A percentile compares a stretch with the other conserved stretches of the same genome.
Evolutionary conservation across 305 asterid genomes (phyloP).

Genomic region (Ruellia speciosa): DNA sequence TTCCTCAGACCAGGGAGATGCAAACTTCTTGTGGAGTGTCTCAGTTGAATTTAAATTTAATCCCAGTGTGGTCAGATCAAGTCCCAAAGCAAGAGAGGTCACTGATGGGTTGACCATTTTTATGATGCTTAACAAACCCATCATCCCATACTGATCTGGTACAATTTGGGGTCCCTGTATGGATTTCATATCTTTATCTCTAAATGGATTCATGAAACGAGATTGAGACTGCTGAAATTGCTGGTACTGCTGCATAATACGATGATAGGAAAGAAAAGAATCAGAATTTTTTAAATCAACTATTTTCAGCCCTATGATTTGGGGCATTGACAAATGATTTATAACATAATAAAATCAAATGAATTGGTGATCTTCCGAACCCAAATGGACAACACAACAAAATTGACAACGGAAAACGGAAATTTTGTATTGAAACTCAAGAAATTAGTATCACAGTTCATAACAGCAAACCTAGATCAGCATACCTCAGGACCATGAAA

Average conservation of each 20-base stretch:
- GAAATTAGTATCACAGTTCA: slow-evolving; percentile 9
- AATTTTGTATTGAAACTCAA: slow-evolving; percentile 2
- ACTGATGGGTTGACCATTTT: slow-evolving; percentile 56
- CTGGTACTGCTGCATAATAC: slow-evolving; percentile 56
- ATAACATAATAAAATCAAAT: slow-evolving; percentile 11
- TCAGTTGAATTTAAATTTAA: slow-evolving; percentile 73
- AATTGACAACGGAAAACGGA: slow-evolving; percentile 5
- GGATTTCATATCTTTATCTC: slow-evolving; percentile 55
- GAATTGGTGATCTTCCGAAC: slow-evolving; percentile 6
- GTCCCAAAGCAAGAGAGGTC: slow-evolving; percentile 68
- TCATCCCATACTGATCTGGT: slow-evolving; percentile 62
- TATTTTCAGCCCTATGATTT: slow-evolving; percentile 23
- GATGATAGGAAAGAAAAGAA: slow-evolving; percentile 33
- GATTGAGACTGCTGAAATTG: slow-evolving; percentile 71
- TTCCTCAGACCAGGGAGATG: slow-evolving; percentile 91
- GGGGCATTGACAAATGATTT: slow-evolving; percentile 7
- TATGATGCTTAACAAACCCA: slow-evolving; percentile 60
- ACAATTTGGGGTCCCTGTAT: slow-evolving; percentile 39
- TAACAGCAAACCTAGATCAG: slow-evolving; percentile 7
- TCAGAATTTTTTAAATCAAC: slow-evolving; percentile 29
- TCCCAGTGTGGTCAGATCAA: slow-evolving; percentile 76
- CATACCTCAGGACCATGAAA: slow-evolving; percentile 71
- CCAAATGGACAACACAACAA: slow-evolving; percentile 12
- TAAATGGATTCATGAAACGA: slow-evolving; percentile 48
- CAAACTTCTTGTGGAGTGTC: slow-evolving; percentile 65